Evolutionary conservation across 306 rosid genomes (phyloP).

Genomic region (Rosa multiflora): DNA sequence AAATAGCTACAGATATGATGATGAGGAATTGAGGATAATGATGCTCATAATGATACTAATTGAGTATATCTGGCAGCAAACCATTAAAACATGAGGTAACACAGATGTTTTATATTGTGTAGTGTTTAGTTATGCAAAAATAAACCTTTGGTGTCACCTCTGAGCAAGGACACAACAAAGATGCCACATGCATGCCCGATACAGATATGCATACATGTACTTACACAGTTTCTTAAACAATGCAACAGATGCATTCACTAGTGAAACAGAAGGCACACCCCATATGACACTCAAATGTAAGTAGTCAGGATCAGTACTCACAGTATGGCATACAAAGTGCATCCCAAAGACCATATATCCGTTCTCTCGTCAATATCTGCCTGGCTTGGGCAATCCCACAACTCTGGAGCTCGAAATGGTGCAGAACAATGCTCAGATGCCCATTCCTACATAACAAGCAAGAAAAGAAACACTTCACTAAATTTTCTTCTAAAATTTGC

Average conservation of each 20-base stretch:
- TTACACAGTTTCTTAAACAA: background rate
- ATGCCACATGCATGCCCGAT: background rate
- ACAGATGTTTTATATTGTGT: background rate
- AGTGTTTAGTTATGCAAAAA: background rate
- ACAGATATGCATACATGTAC: background rate
- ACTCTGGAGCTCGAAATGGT: conserved; percentile 96
- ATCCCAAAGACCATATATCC: conserved; percentile 96
- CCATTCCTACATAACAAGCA: conserved; percentile 76
- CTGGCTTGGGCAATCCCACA: conserved; percentile 98
- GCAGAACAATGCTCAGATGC: conserved; percentile 97
- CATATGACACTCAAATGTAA: background rate
- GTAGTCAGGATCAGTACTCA: conserved; percentile 41
- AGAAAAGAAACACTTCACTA: conserved; percentile 4
- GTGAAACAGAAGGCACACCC: background rate
- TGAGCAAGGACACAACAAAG: background rate
- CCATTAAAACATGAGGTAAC: background rate
- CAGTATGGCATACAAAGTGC: conserved; percentile 97
- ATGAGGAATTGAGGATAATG: background rate
- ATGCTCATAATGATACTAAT: background rate
- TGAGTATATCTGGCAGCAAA: background rate
- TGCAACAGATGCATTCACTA: background rate
- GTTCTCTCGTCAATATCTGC: conserved; percentile 90
- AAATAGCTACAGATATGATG: conserved; percentile 2
- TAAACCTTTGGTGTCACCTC: background rate
- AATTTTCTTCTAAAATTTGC: background rate